A percentile compares a stretch with the other conserved stretches of the same genome.
These are phyloP conservation scores for Neurospora sp. DNA, from an alignment of 495 filamentous ascomycete species.

Conservation along the genomic window DNA sequence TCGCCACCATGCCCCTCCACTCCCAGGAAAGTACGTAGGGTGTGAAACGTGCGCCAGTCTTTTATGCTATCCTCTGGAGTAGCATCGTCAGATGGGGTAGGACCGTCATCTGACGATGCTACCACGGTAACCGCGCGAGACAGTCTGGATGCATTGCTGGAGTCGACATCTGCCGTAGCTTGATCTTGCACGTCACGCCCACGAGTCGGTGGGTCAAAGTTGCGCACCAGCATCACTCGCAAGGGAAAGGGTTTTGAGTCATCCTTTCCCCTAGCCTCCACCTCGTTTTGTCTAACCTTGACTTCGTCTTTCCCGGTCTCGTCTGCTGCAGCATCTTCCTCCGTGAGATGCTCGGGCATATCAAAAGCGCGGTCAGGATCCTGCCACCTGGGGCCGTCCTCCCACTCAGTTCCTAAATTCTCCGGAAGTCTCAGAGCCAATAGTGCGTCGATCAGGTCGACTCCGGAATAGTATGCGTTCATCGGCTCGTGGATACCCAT, in stretches of 20 bases:
- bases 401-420: not conserved
- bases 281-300: not conserved
- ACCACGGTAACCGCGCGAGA: not conserved
- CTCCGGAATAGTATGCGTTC: not conserved
- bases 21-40: not conserved
- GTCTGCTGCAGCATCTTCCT: not conserved
- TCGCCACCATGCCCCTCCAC: not conserved
- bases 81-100: not conserved
- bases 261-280: not conserved
- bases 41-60: not conserved
- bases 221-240: not conserved
- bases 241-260: not conserved
- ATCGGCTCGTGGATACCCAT: not conserved
- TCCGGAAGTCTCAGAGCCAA: not conserved
- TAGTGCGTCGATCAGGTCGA: not conserved
- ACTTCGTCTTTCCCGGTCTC: not conserved
- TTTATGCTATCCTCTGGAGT: not conserved
- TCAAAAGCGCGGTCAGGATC: not conserved
- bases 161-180: not conserved
- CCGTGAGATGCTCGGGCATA: not conserved
- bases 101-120: not conserved
- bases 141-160: not conserved
- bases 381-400: not conserved
- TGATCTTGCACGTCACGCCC: not conserved
- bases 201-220: not conserved